A percentile compares a stretch with the other conserved stretches of the same genome.
Evolutionary conservation across 306 rosid genomes (phyloP).

Genomic region (Heteromeles arbutifolia): DNA sequence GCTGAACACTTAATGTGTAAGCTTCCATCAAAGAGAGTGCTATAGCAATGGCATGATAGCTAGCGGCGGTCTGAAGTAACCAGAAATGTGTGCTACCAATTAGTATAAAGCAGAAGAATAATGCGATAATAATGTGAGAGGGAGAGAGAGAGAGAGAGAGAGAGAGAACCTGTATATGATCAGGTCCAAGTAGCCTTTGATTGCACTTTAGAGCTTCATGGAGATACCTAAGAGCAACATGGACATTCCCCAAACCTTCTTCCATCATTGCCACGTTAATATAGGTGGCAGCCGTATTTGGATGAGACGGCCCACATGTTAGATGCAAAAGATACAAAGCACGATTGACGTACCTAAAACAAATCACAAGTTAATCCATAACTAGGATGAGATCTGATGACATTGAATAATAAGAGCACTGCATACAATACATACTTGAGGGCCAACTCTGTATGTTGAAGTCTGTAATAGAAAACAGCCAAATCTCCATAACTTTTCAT

Average conservation of each 20-base stretch:
- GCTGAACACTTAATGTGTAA: slow-evolving; percentile 89
- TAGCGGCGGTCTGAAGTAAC: slow-evolving; percentile 85
- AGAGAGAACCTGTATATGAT: slow-evolving; percentile 75
- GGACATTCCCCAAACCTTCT: slow-evolving; percentile 97
- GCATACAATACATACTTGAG: slow-evolving; percentile 62
- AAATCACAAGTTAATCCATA: not conserved
- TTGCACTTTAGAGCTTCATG: slow-evolving; percentile 97
- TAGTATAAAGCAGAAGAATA: not conserved
- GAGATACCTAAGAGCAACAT: slow-evolving; percentile 92
- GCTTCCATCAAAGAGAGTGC: slow-evolving; percentile 99
- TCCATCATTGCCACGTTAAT: slow-evolving; percentile 99
- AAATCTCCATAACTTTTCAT: slow-evolving; percentile 99
- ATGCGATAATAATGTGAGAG: not conserved
- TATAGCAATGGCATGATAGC: slow-evolving; percentile 98
- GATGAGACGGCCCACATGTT: slow-evolving; percentile 98
- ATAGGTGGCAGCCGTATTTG: slow-evolving; percentile 98
- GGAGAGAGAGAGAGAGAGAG: not conserved
- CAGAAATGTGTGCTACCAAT: slow-evolving; percentile 1
- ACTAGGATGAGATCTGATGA: too few relatives aligned
- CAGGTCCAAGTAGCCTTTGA: slow-evolving; percentile 94
- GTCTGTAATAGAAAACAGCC: slow-evolving; percentile 97
- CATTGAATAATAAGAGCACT: not conserved
- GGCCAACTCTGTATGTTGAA: slow-evolving; percentile 96
- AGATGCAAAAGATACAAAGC: slow-evolving; percentile 91
- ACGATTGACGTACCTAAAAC: slow-evolving; percentile 82